These are phyloP conservation scores for Rhizopus stolonifer DNA, from an alignment of 371 early-diverging fungal genomes.

Conservation along the genomic window DNA sequence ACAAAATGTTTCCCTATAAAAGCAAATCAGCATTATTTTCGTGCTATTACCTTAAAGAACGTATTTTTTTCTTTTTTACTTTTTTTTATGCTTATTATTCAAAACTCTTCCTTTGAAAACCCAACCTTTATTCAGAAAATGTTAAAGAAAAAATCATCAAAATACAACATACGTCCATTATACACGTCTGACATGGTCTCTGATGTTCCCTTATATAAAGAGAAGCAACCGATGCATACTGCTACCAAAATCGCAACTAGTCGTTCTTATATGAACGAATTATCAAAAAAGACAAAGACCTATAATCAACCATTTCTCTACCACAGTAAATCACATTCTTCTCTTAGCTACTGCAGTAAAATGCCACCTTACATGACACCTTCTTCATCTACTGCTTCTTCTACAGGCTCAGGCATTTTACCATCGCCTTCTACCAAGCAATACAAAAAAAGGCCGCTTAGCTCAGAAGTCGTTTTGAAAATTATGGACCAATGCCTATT, in stretches of 20 bases:
- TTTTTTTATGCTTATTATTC: neutral
- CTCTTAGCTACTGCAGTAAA: neutral
- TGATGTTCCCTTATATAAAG: slow-evolving; percentile 6
- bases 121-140: slow-evolving; percentile 27
- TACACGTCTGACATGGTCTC: slow-evolving; percentile 17
- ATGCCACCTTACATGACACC: slow-evolving; percentile 6
- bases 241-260: slow-evolving; percentile 2
- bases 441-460: slow-evolving; percentile 16
- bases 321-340: slow-evolving; percentile 7
- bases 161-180: slow-evolving; percentile 15
- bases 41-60: too few species aligned
- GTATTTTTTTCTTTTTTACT: neutral
- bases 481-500: slow-evolving; percentile 24
- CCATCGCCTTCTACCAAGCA: neutral
- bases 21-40: neutral
- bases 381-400: slow-evolving; percentile 7
- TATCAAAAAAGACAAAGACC: slow-evolving; percentile 14
- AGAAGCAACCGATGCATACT: slow-evolving; percentile 4
- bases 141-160: slow-evolving; percentile 17
- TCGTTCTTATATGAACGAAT: neutral
- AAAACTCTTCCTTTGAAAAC: slow-evolving; percentile 15
- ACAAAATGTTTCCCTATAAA: neutral
- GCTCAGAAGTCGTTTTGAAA: slow-evolving; percentile 18
- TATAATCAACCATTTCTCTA: slow-evolving; percentile 10
- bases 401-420: neutral